Conservation (phyloP, 1,139 yeast genomes). For the Scheffersomyces illinoinensis region DNA sequence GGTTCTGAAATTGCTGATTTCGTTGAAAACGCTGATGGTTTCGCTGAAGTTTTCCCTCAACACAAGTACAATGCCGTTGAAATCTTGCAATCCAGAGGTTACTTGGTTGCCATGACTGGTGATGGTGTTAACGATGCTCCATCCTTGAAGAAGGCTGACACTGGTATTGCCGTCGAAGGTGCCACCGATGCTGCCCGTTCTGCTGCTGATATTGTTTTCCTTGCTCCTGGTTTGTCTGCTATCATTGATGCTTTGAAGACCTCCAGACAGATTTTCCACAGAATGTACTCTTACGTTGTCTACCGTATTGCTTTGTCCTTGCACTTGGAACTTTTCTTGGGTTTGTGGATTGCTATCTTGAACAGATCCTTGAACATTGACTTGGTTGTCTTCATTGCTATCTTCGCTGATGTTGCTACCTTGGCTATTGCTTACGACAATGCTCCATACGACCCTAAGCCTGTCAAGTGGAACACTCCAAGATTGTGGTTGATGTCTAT, state of each 20-base stretch:
- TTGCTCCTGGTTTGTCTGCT: slow-evolving; percentile 95
- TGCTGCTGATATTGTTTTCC: slow-evolving; percentile 95
- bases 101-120: slow-evolving; percentile 98
- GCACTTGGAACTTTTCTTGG: slow-evolving; percentile 90
- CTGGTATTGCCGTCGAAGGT: slow-evolving; percentile 98
- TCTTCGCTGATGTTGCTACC: slow-evolving; percentile 94
- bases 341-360: slow-evolving; percentile 92
- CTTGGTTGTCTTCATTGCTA: slow-evolving; percentile 90
- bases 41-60: slow-evolving; percentile 97
- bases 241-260: slow-evolving; percentile 92
- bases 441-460: slow-evolving; percentile 96
- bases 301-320: slow-evolving; percentile 93
- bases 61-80: slow-evolving; percentile 93
- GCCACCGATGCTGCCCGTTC: slow-evolving; percentile 96
- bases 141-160: slow-evolving; percentile 93
- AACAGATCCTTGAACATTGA: slow-evolving; percentile 81
- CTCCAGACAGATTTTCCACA: slow-evolving; percentile 96
- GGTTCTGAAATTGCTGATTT: slow-evolving; percentile 96
- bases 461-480: slow-evolving; percentile 98
- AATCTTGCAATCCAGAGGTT: slow-evolving; percentile 87
- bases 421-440: slow-evolving; percentile 94
- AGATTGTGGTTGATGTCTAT: slow-evolving; percentile 97
- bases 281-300: slow-evolving; percentile 95
- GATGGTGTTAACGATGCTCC: slow-evolving; percentile 98
- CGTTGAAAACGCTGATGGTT: slow-evolving; percentile 96